These are phyloP conservation scores for Leptodermis oblonga DNA, from an alignment of 257 asterid genomes.

Conservation along the genomic window DNA sequence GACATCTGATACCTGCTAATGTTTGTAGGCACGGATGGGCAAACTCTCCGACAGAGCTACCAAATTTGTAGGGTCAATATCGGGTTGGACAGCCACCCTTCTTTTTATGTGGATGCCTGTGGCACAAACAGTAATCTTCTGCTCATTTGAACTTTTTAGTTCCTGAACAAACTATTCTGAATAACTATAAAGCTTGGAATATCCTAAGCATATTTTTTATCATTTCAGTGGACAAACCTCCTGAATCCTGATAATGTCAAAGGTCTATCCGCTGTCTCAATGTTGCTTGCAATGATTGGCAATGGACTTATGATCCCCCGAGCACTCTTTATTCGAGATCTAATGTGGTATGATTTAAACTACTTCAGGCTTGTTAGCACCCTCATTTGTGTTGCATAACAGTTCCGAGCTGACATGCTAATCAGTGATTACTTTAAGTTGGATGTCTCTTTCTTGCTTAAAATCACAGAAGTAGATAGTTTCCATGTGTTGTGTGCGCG, in stretches of 20 bases:
- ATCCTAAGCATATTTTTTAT: conserved; percentile 16
- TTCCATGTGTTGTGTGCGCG: neutral
- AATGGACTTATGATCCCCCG: conserved; percentile 96
- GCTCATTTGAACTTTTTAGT: neutral
- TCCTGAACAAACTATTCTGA: neutral
- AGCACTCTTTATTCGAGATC: conserved; percentile 77
- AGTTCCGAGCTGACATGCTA: neutral
- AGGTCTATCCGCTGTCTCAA: conserved; percentile 84
- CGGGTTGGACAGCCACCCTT: conserved; percentile 98
- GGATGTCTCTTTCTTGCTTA: too few species aligned
- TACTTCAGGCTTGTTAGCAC: neutral
- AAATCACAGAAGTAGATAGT: neutral
- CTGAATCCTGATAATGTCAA: conserved; percentile 80
- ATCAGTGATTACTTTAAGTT: neutral
- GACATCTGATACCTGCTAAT: conserved; percentile 7
- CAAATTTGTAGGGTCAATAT: conserved; percentile 58
- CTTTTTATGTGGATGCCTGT: conserved; percentile 99
- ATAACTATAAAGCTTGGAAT: conserved; percentile 14
- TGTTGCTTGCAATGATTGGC: conserved; percentile 94
- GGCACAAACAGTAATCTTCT: conserved; percentile 64
- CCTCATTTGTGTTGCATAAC: conserved; percentile 8
- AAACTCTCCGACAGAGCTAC: conserved; percentile 71
- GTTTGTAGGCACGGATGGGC: conserved; percentile 71
- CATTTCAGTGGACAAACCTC: conserved; percentile 80
- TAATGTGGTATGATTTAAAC: conserved; percentile 68